phyloP scores from a whole-genome alignment of 352 stramenopile genomes.

The Globisporangium iwayamae region DNA sequence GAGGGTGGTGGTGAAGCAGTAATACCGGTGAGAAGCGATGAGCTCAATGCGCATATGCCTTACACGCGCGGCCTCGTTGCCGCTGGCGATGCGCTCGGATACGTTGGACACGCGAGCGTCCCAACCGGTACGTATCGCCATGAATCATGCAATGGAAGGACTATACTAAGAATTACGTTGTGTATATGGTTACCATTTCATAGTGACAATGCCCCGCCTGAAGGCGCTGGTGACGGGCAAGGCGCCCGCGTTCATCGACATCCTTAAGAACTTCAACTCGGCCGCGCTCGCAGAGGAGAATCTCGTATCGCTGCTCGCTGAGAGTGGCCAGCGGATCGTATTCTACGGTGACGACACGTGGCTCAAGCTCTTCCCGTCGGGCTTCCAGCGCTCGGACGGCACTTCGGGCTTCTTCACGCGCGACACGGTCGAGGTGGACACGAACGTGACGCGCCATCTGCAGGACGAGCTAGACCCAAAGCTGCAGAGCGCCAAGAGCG shows the following conservation, averaged over 20 bases:
- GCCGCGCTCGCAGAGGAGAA: constrained; percentile 74
- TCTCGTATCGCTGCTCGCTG: constrained; percentile 50
- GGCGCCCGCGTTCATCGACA: constrained; percentile 86
- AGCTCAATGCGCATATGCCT: constrained; percentile 69
- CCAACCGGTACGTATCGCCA: constrained; percentile 36
- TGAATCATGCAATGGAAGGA: not conserved
- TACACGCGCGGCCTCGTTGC: constrained; percentile 53
- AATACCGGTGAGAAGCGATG: constrained; percentile 7
- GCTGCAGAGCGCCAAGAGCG: constrained; percentile 56
- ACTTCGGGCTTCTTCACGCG: constrained; percentile 88
- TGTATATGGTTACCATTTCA: not conserved
- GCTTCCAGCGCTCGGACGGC: constrained; percentile 68
- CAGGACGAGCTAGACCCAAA: constrained; percentile 76
- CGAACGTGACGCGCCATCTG: constrained; percentile 85
- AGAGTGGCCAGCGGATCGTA: constrained; percentile 54
- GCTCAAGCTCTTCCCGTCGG: constrained; percentile 80
- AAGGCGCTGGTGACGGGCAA: constrained; percentile 86
- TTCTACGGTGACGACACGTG: constrained; percentile 91
- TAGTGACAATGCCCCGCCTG: constrained; percentile 85
- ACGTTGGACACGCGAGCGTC: constrained; percentile 75
- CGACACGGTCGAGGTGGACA: constrained; percentile 84
- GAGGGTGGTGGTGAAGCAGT: not conserved
- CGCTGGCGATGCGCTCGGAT: constrained; percentile 52
- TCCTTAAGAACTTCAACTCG: constrained; percentile 90
- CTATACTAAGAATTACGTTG: not conserved